Base-by-base conservation (phyloP, 352 stramenopile species). In the Aphanomyces euteiches region DNA sequence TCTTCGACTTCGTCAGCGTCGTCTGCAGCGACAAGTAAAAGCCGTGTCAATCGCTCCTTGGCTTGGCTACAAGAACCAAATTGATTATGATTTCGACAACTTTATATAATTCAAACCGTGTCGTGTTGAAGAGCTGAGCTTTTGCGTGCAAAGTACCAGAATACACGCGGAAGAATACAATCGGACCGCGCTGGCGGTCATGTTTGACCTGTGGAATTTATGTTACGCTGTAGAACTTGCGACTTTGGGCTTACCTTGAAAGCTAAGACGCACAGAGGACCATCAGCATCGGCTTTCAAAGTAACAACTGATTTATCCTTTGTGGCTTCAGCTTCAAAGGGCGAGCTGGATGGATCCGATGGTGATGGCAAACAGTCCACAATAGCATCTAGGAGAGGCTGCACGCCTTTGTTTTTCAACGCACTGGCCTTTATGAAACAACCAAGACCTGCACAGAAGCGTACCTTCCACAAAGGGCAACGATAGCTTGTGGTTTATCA, bases 141-240 rank as follows among this genome's bases (percentile, higher is more conserved):
- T 93, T 88, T 56, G 85, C 83, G 65, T 88, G 80, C 15, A 98
- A 73, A 21, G 89, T 83, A 40, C 95, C 95, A 13, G 88, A 97
- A 81, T 98, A 98, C 7, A 98, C 89, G 37, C 95, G 89, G 61
- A 96, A 95, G 79, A 97, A 98, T 6, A 97, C 90, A 39, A 95
- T 78, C 4, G 89, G 79, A 0, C 88, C 88, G 21, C 81, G 81
- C 50, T 93, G 79, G 0, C 81, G 78, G 63, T 93, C 83, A 73
- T 95, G 84, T 71, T 93, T 82, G 37, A 95, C 78, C 72, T 93
- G 88, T 73, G 92, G 40, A 92, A 7, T 76, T 84, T 17, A 90
- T 75, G 19, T 81, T 81, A 38, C 75, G 79, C 37, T 90, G 75
- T 53, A 80, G 83, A 38, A 28, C 0, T 28, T 28, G 28, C 28